Evolutionary conservation across 768 basidiomycete genomes (phyloP).

Genomic region (Serendipita sp.): DNA sequence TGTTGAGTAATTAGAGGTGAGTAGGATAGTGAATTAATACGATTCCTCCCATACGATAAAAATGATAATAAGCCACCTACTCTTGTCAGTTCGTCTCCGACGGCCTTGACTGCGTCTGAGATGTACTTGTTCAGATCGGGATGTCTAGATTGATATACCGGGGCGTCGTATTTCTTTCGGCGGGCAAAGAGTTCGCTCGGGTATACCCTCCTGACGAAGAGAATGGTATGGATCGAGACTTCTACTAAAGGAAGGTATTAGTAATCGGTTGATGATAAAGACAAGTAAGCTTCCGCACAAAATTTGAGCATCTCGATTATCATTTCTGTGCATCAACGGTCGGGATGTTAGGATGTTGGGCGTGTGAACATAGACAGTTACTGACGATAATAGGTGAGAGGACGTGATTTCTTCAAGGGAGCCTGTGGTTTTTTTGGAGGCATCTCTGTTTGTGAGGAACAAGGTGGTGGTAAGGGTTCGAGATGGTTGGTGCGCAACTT

Average conservation of each 20-base stretch:
- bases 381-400: background rate
- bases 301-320: background rate
- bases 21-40: background rate
- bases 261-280: background rate
- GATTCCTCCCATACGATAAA: background rate
- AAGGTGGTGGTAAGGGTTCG: background rate
- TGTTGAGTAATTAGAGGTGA: constrained; percentile 16
- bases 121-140: constrained; percentile 80
- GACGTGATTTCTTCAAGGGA: background rate
- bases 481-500: background rate
- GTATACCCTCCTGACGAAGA: constrained; percentile 82
- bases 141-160: constrained; percentile 85
- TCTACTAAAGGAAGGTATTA: constrained; percentile 43
- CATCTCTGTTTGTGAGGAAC: background rate
- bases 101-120: constrained; percentile 68
- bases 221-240: constrained; percentile 80
- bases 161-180: constrained; percentile 76
- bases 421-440: background rate
- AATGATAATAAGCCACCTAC: constrained; percentile 22
- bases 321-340: background rate
- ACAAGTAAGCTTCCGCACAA: background rate
- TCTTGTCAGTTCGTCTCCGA: constrained; percentile 54
- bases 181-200: constrained; percentile 77
- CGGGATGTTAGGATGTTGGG: background rate
- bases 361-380: background rate